Evolutionary conservation across 768 basidiomycete genomes (phyloP), one percentile per base, ranked within the genome.

Genomic region (Russula sp.): DNA sequence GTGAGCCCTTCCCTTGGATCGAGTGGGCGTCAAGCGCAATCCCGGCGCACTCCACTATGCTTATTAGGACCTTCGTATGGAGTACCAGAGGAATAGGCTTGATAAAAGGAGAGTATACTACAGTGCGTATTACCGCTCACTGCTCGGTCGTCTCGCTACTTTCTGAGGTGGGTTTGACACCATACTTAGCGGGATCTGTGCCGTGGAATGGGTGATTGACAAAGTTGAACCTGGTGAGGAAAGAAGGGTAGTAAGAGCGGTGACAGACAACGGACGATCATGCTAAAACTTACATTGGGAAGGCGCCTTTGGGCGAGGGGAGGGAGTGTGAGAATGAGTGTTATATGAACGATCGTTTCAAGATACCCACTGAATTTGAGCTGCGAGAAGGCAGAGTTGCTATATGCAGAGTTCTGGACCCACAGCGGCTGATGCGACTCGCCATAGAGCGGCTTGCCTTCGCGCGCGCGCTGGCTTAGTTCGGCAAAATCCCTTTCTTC

Each of bases 361-460:
- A 57, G 45, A 61, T 13, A 71, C 86, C 73, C 73, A 90, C 90
- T 81, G 73, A 97, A 89, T 75, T 95, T 96, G 68, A 97, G 83
- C 74, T 95, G 93, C n/a, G 90, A 91, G 80, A 87, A 96, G 13
- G 81, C 86, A 11, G 92, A 95, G 78, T 98, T 98, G 69, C 89
- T 80, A 74, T 85, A 82, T 40, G 96, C 94, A 59, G 88, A 84
- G 61, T 81, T 85, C 75, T 97, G 94, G 50, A 97, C 85, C 87
- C 92, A 95, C 54, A 75, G 78, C 10, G 89, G 88, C 71, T 97
- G 86, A 68, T 82, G 80, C 11, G 90, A 92, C 70, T 86, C 80
- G 63, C 95, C 94, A 71, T 96, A 91, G 55, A 98, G 74, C 10
- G 94, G 85, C 75, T 92, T 86, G 61, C 95, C 95, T 63, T 87